phyloP scores from a whole-genome alignment of 2,329 filamentous ascomycete genomes.

The Fusarium sp. region DNA sequence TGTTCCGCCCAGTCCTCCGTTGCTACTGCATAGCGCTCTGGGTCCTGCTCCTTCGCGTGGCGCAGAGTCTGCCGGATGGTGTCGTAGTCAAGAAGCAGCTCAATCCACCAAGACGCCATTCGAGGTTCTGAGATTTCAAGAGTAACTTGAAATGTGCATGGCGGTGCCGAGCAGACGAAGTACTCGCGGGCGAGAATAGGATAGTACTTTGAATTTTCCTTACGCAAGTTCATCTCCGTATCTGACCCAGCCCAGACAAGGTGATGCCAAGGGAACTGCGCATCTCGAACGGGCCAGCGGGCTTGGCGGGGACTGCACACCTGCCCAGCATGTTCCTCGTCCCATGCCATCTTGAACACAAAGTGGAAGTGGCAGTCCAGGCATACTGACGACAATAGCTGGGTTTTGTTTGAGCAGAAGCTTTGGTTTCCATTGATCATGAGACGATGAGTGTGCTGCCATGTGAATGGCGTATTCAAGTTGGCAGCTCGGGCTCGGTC shows the following conservation, averaged over 20 bases:
- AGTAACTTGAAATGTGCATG: slow-evolving; percentile 57
- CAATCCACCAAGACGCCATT: slow-evolving; percentile 56
- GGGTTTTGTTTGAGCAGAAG: slow-evolving; percentile 41
- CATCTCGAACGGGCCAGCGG: slow-evolving; percentile 51
- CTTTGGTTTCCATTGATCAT: slow-evolving; percentile 56
- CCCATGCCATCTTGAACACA: slow-evolving; percentile 53
- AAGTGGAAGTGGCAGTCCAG: slow-evolving; percentile 58
- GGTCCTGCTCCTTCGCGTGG: slow-evolving; percentile 57
- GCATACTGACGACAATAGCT: slow-evolving; percentile 53
- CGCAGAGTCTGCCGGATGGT: slow-evolving; percentile 57
- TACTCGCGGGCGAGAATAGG: slow-evolving; percentile 52
- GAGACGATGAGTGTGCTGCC: slow-evolving; percentile 53
- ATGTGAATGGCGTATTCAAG: slow-evolving; percentile 47
- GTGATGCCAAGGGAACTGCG: slow-evolving; percentile 55
- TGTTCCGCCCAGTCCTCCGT: slow-evolving; percentile 54
- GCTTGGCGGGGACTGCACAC: slow-evolving; percentile 49
- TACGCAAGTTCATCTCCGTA: slow-evolving; percentile 37
- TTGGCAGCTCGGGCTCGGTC: slow-evolving; percentile 47
- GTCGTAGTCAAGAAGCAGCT: slow-evolving; percentile 58
- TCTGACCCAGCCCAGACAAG: slow-evolving; percentile 51
- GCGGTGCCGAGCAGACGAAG: slow-evolving; percentile 57
- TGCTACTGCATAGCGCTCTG: slow-evolving; percentile 60
- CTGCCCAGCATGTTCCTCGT: slow-evolving; percentile 41
- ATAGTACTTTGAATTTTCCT: slow-evolving; percentile 51
- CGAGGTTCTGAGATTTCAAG: slow-evolving; percentile 64